Evolutionary conservation across 768 basidiomycete species (phyloP), one percentile per base, ranked within the genome.

Genomic region (Mycena rebaudengoi): DNA sequence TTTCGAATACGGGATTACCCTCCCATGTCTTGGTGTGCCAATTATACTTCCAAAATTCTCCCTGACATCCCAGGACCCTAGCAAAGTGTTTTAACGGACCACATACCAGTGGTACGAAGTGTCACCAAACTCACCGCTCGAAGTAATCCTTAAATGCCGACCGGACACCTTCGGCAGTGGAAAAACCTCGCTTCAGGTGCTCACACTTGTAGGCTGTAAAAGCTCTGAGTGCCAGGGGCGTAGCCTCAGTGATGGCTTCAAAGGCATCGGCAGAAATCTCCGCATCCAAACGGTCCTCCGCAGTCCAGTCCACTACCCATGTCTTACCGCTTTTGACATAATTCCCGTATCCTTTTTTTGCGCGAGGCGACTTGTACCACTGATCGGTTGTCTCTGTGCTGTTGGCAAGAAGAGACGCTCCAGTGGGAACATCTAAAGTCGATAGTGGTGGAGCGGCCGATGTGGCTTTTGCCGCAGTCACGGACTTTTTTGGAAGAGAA

Each of bases 1-100:
- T 63, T 37, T 67, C 53, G 45, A 69, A 71, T 16, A 67, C 68
- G 5, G 58, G 68, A 51, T 67, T 70, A n/a, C 69, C 69, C 32
- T 71, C 65, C 67, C 70, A 69, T 29, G 54, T 46, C 32, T 44
- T 18, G 11, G 62, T 60, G 54, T 60, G 57, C 16, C 30, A 6
- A 41, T 69, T 64, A 49, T 48, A 61, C 40, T 48, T 56, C 68
- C 68, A 69, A 51, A 54, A 59, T 5, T 69, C 68, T 16, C 68
- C 68, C 45, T 67, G 65, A 29, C 62, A 67, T 7, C 66, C 62
- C n/a, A 53, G 55, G 11, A 64, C 66, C 21, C 62, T 67, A 26
- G 28, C 11, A 18, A 46, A 11, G n/a, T 6, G 23, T 5, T 14
- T 28, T 23, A 10, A 26, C 29, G 33, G n/a, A n/a, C n/a, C n/a